Percentiles rank a stretch among this genome's conserved stretches.
These are phyloP conservation scores for Lipomyces lipofer DNA, from an alignment of 805 yeast species.

Conservation along the genomic window DNA sequence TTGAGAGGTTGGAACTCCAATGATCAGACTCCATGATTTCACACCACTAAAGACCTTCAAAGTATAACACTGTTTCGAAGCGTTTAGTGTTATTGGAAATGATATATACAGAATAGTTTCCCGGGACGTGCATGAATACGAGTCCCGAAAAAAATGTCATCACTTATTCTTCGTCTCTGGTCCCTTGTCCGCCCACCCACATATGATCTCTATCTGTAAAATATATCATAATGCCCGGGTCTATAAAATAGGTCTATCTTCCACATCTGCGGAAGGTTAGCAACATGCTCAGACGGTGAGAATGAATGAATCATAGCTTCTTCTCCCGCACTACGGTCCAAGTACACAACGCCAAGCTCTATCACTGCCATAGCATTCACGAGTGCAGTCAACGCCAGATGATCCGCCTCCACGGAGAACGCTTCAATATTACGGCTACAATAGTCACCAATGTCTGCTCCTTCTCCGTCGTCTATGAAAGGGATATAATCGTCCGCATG, in stretches of 20 bases:
- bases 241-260: conserved; percentile 30
- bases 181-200: too few relatives aligned
- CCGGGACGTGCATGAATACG: too few relatives aligned
- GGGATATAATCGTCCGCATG: conserved; percentile 31
- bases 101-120: too few relatives aligned
- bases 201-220: conserved; percentile 24
- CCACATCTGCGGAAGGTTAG: neutral
- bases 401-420: conserved; percentile 34
- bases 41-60: too few relatives aligned
- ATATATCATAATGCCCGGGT: conserved; percentile 34
- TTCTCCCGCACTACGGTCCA: conserved; percentile 31
- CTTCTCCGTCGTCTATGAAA: conserved; percentile 30
- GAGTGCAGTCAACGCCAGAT: conserved; percentile 32
- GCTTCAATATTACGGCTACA: conserved; percentile 32
- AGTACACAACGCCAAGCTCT: conserved; percentile 28
- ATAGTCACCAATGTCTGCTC: conserved; percentile 27
- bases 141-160: too few relatives aligned
- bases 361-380: conserved; percentile 28
- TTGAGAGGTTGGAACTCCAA: too few relatives aligned
- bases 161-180: too few relatives aligned
- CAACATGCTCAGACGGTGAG: conserved; percentile 9
- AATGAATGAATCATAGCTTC: conserved; percentile 26
- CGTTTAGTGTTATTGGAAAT: too few relatives aligned
- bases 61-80: too few relatives aligned
- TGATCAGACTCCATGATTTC: too few relatives aligned